phyloP scores from a whole-genome alignment of 345 rosid species.

The Sisymbrium irio region DNA sequence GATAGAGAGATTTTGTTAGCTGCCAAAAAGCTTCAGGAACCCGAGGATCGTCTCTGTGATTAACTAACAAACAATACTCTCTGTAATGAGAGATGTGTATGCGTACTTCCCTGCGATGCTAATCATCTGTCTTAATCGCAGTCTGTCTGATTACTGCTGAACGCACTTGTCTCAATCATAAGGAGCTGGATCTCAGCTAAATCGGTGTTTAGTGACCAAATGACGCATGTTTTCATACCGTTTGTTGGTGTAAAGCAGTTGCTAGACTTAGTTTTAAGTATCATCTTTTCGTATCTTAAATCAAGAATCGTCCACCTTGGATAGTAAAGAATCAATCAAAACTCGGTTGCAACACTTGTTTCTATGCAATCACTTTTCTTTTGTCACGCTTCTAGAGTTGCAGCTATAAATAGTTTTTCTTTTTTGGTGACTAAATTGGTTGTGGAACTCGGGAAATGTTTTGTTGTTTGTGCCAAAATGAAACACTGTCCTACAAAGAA shows the following conservation, averaged over 20 bases:
- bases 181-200: neutral
- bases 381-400: slow-evolving; percentile 21
- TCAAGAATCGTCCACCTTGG: neutral
- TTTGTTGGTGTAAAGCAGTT: neutral
- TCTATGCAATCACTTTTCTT: neutral
- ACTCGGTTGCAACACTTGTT: neutral
- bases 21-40: neutral
- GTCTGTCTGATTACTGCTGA: neutral
- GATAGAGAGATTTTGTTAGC: slow-evolving; percentile 43
- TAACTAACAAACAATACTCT: neutral
- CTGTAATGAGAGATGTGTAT: neutral
- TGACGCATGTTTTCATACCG: neutral
- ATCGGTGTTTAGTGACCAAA: neutral
- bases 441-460: slow-evolving; percentile 5
- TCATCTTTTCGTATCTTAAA: neutral
- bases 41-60: slow-evolving; percentile 28
- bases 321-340: neutral
- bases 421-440: neutral
- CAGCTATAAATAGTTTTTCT: neutral
- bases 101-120: neutral
- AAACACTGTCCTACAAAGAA: slow-evolving; percentile 25
- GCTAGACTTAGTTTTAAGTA: neutral
- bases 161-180: neutral
- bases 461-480: slow-evolving; percentile 15
- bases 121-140: neutral